These are phyloP conservation scores for Oryza australiensis DNA, from an alignment of 176 grass and related monocot species.

Conservation along the genomic window DNA sequence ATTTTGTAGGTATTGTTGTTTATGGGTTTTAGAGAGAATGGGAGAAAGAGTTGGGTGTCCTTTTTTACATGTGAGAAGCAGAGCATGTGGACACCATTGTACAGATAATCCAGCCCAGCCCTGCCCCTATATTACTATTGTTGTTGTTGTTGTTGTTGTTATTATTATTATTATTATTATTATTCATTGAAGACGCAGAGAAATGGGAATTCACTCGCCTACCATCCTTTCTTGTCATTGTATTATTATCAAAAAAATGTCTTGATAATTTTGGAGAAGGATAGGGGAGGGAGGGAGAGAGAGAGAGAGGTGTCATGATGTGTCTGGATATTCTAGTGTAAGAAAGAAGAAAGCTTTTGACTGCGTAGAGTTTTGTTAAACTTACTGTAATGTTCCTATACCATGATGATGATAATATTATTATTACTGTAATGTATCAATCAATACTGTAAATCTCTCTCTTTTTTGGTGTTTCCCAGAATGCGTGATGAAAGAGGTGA, in stretches of 20 bases:
- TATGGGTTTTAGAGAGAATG: conserved; percentile 30
- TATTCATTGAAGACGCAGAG: conserved; percentile 29
- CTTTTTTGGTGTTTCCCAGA: too few species aligned
- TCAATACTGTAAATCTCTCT: too few species aligned
- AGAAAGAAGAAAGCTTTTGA: background rate
- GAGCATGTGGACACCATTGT: conserved; percentile 45
- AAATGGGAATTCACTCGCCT: background rate
- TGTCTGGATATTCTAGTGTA: background rate
- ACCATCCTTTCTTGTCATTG: conserved; percentile 16
- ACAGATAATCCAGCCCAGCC: conserved; percentile 38
- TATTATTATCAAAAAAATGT: conserved; percentile 21
- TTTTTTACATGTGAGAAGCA: conserved; percentile 44
- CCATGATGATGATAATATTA: background rate
- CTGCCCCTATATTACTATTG: background rate
- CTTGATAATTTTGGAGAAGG: background rate
- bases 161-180: too few species aligned
- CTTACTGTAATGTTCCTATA: background rate
- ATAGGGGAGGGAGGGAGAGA: background rate
- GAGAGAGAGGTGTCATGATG: too few species aligned
- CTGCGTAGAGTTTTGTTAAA: background rate
- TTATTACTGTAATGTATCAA: background rate
- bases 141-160: too few species aligned
- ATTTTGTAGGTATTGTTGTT: conserved; percentile 45
- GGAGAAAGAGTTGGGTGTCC: conserved; percentile 13
- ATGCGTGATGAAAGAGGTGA: background rate